A percentile compares a stretch with the other conserved stretches of the same genome.
These are phyloP conservation scores for Peronospora tabacina DNA, from an alignment of 352 stramenopile genomes.

Conservation along the genomic window DNA sequence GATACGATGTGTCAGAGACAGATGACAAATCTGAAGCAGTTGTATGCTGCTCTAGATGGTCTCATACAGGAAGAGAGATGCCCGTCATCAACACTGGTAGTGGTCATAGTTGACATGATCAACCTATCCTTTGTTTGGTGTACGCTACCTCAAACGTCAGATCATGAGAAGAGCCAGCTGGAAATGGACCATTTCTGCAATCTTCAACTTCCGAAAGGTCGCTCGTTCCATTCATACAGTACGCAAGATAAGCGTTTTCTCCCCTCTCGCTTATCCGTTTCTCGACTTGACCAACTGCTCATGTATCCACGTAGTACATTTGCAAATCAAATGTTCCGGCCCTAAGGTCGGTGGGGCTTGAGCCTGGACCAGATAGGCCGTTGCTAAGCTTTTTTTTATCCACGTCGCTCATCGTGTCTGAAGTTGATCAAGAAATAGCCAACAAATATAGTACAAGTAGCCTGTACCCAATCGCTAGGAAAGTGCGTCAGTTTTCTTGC, in stretches of 20 bases:
- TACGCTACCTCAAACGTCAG: neutral
- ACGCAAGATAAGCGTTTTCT: too few relatives aligned
- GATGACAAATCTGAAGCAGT: neutral
- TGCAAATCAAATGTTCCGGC: too few relatives aligned
- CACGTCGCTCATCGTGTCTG: neutral
- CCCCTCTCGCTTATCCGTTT: too few relatives aligned
- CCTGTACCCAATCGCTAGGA: neutral
- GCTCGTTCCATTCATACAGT: too few relatives aligned
- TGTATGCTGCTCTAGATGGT: constrained; percentile 1
- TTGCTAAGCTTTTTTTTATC: neutral
- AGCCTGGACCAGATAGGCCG: neutral
- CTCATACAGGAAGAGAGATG: constrained; percentile 20
- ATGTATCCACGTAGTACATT: too few relatives aligned
- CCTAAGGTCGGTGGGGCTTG: neutral
- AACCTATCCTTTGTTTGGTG: neutral
- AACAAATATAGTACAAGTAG: neutral
- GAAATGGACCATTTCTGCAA: too few relatives aligned
- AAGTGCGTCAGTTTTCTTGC: too few relatives aligned
- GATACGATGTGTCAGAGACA: constrained; percentile 1
- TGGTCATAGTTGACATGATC: neutral
- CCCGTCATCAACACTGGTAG: constrained; percentile 11
- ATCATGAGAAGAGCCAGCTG: too few relatives aligned
- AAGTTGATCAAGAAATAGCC: neutral
- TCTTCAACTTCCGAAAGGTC: too few relatives aligned
- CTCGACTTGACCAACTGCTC: too few relatives aligned